These are phyloP conservation scores for Lichtheimia hyalospora DNA, from an alignment of 371 early-diverging fungal genomes.

Conservation along the genomic window DNA sequence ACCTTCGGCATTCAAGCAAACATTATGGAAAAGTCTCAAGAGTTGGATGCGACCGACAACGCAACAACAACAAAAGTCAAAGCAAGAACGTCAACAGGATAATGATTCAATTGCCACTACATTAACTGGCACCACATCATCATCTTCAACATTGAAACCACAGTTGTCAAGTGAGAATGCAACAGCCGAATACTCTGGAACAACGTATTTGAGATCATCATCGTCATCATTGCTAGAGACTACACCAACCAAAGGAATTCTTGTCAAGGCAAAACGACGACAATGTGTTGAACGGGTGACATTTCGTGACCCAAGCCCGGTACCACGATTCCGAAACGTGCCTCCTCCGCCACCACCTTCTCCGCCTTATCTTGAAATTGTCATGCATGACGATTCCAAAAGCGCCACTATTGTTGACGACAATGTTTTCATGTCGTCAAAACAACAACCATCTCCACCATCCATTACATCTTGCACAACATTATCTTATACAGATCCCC, in stretches of 20 bases:
- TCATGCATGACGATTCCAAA: slow-evolving; percentile 12
- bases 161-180: neutral
- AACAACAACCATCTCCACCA: slow-evolving; percentile 1
- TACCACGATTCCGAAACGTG: slow-evolving; percentile 47
- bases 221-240: neutral
- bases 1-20: slow-evolving; percentile 7
- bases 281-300: slow-evolving; percentile 30
- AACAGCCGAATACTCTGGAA: neutral
- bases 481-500: neutral
- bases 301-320: slow-evolving; percentile 47
- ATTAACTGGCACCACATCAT: neutral
- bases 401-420: slow-evolving; percentile 19
- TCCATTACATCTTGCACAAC: too few species aligned
- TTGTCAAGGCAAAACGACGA: slow-evolving; percentile 10
- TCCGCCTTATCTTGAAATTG: slow-evolving; percentile 35
- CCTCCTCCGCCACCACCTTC: slow-evolving; percentile 48
- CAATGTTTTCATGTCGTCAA: slow-evolving; percentile 11
- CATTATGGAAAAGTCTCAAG: slow-evolving; percentile 30
- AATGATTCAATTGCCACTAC: neutral
- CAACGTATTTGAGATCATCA: too few species aligned
- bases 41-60: slow-evolving; percentile 14
- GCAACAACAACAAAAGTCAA: too few species aligned
- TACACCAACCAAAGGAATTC: neutral
- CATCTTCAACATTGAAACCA: neutral
- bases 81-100: neutral